Percentiles rank a stretch among this genome's conserved stretches.
Conservation (phyloP, 106 monocot genomes). For the Dendrobium officinale region DNA sequence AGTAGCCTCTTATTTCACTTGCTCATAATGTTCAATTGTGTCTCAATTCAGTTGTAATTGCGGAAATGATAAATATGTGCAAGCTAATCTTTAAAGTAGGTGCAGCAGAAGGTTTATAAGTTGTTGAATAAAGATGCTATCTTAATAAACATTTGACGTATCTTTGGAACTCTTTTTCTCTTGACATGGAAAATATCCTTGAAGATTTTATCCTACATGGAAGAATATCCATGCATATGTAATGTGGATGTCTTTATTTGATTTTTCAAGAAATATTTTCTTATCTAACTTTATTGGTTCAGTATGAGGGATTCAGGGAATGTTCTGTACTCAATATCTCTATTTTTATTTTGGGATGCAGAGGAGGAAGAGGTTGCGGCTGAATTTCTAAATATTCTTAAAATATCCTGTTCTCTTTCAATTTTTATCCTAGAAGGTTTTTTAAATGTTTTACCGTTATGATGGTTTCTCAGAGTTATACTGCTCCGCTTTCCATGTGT, state of each 20-base stretch:
- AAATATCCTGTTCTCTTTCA: no score
- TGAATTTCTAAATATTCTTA: no score
- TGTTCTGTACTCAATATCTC: no score
- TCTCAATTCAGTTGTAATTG: neutral
- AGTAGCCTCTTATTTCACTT: neutral
- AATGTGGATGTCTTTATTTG: neutral
- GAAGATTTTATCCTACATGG: neutral
- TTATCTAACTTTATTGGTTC: no score
- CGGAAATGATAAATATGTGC: neutral
- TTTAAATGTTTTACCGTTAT: neutral
- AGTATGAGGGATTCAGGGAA: no score
- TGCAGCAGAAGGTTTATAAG: neutral
- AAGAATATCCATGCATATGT: neutral
- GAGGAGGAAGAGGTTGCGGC: no score
- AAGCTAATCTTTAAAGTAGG: neutral
- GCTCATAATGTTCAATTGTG: neutral
- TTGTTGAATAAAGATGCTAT: neutral
- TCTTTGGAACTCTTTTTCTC: neutral
- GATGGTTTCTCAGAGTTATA: neutral
- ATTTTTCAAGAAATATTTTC: neutral
- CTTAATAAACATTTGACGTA: neutral
- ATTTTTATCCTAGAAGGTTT: no score
- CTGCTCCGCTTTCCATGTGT: no score
- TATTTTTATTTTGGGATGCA: no score
- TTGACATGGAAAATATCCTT: neutral